Conservation (phyloP, 768 basidiomycete genomes). For the Tylopilus plumbeoviolaceoides region DNA sequence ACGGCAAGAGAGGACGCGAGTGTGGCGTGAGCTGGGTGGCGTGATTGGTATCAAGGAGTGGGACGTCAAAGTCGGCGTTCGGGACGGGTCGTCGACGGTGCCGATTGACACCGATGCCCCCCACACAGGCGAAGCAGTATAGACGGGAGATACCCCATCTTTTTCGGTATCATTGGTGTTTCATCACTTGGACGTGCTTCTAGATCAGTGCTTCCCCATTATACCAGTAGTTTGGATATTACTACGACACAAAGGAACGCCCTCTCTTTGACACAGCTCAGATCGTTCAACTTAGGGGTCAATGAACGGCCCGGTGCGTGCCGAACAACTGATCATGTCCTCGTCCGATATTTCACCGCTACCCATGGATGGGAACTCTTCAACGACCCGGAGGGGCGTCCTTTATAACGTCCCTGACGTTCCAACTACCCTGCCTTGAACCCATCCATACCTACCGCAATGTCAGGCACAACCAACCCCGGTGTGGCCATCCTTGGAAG, state of each 20-base stretch:
- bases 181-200: neutral
- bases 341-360: too few relatives aligned
- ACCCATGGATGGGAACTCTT: too few relatives aligned
- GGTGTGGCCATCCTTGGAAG: conserved; percentile 78
- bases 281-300: too few relatives aligned
- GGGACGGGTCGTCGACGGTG: conserved; percentile 9
- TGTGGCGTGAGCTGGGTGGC: conserved; percentile 68
- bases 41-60: conserved; percentile 73
- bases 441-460: neutral
- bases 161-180: neutral
- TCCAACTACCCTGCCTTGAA: too few relatives aligned
- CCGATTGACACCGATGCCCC: neutral
- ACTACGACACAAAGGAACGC: neutral
- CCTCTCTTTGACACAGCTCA: too few relatives aligned
- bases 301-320: too few relatives aligned
- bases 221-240: neutral
- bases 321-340: too few relatives aligned
- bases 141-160: neutral
- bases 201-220: neutral
- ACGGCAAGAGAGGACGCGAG: conserved; percentile 44
- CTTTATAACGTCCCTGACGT: too few relatives aligned
- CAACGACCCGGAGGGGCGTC: too few relatives aligned
- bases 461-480: conserved; percentile 28
- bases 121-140: conserved; percentile 8
- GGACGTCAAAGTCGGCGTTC: conserved; percentile 54